A percentile compares a stretch with the other conserved stretches of the same genome.
Conservation (phyloP, 768 basidiomycete genomes). For the Candolleomyces efflorescens region DNA sequence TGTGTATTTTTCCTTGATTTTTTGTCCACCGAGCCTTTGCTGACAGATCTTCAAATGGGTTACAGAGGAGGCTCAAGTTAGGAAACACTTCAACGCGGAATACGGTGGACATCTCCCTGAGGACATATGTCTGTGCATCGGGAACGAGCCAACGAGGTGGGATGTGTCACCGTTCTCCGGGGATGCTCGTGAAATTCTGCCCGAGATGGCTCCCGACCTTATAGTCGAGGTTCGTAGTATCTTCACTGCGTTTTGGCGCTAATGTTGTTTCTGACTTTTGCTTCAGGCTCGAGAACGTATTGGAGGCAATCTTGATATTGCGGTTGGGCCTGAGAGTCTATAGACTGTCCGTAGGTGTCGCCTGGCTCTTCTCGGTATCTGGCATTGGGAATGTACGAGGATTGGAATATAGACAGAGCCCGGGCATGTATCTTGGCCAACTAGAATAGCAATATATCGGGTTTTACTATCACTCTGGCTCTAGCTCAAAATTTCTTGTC, state of each 20-base stretch:
- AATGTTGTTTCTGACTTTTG: neutral
- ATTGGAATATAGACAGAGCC: too few relatives aligned
- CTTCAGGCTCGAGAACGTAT: constrained; percentile 4
- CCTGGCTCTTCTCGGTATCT: too few relatives aligned
- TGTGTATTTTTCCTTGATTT: constrained; percentile 26
- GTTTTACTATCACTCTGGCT: too few relatives aligned
- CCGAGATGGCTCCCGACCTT: constrained; percentile 57
- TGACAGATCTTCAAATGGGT: neutral
- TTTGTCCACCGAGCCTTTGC: neutral
- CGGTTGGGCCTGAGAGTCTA: constrained; percentile 7
- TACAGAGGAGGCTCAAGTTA: constrained; percentile 64
- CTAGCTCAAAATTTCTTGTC: too few relatives aligned
- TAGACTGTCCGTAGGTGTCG: neutral
- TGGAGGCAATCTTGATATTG: neutral
- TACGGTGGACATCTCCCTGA: constrained; percentile 73
- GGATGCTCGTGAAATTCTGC: constrained; percentile 53
- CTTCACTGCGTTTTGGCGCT: too few relatives aligned
- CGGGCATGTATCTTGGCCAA: too few relatives aligned
- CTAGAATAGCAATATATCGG: too few relatives aligned
- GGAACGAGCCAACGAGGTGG: constrained; percentile 72
- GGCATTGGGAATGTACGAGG: too few relatives aligned
- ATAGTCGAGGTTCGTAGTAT: constrained; percentile 48
- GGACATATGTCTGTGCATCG: constrained; percentile 76
- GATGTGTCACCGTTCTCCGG: constrained; percentile 57
- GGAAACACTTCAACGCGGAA: constrained; percentile 67